Conservation (phyloP, 225 moss, liverwort and hornwort genomes). For the Lunularia cruciata region DNA sequence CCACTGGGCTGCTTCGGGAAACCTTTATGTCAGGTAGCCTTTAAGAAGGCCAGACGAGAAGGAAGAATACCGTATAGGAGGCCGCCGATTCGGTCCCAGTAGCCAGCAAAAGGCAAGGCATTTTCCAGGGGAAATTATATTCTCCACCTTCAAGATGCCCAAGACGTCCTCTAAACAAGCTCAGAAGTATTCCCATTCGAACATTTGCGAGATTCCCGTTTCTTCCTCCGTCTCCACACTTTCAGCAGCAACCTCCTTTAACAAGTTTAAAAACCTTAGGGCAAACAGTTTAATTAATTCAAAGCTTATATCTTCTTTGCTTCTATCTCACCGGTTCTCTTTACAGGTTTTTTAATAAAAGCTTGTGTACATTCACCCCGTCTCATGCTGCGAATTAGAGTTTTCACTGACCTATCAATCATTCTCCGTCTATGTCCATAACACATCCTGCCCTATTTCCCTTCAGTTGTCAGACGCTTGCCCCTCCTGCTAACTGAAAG, state of each 20-base stretch:
- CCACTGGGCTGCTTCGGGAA: background rate
- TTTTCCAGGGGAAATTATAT: background rate
- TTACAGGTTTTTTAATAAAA: too few relatives aligned
- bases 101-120: slow-evolving; percentile 3
- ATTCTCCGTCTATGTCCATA: background rate
- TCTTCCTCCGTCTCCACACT: background rate
- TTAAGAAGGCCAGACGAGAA: slow-evolving; percentile 2
- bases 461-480: background rate
- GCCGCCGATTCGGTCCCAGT: background rate
- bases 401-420: background rate
- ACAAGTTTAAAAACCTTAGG: background rate
- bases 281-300: background rate
- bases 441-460: background rate
- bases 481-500: slow-evolving; percentile 1
- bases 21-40: slow-evolving; percentile 17
- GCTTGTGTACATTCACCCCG: background rate
- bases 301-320: too few relatives aligned
- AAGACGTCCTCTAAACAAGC: background rate
- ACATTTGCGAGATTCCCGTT: slow-evolving; percentile 4
- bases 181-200: background rate
- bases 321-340: too few relatives aligned
- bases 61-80: background rate
- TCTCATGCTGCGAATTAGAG: background rate
- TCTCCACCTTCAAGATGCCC: slow-evolving; percentile 7
- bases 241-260: background rate